Conservation (phyloP, 306 rosid genomes). For the Pyrus betulifolia region DNA sequence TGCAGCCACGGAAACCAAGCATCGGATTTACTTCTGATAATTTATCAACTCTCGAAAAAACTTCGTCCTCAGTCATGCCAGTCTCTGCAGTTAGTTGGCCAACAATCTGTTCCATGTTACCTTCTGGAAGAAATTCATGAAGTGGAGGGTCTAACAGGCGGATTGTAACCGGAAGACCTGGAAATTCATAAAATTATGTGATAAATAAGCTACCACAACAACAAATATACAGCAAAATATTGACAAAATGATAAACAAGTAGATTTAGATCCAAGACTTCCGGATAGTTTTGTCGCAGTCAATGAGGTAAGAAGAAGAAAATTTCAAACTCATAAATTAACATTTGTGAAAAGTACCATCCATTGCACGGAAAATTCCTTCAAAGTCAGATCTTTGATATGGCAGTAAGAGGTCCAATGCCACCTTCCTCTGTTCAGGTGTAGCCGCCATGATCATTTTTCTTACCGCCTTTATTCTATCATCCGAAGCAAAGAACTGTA, state of each 20-base stretch:
- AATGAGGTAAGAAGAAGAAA: too few relatives aligned
- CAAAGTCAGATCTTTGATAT: conserved; percentile 94
- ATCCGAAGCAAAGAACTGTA: conserved; percentile 91
- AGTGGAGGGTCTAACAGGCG: conserved; percentile 96
- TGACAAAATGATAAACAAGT: neutral
- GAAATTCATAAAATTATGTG: neutral
- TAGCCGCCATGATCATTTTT: conserved; percentile 85
- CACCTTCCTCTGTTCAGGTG: conserved; percentile 69
- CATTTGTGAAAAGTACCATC: conserved; percentile 42
- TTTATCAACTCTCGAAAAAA: conserved; percentile 70
- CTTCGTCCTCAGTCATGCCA: conserved; percentile 85
- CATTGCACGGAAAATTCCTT: conserved; percentile 97
- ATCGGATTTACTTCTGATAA: conserved; percentile 95
- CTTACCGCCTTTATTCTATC: conserved; percentile 91
- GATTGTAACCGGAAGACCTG: conserved; percentile 91
- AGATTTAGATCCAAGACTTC: too few relatives aligned
- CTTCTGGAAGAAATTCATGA: conserved; percentile 98
- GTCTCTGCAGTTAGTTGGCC: conserved; percentile 69
- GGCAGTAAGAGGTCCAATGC: conserved; percentile 81
- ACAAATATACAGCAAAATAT: neutral
- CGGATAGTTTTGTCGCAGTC: too few relatives aligned
- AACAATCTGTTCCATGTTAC: conserved; percentile 77
- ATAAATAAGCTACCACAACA: neutral
- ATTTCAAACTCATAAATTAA: neutral
- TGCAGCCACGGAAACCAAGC: conserved; percentile 99